These are phyloP conservation scores for Suillus cothurnatus DNA, from an alignment of 768 basidiomycete species.

Conservation along the genomic window DNA sequence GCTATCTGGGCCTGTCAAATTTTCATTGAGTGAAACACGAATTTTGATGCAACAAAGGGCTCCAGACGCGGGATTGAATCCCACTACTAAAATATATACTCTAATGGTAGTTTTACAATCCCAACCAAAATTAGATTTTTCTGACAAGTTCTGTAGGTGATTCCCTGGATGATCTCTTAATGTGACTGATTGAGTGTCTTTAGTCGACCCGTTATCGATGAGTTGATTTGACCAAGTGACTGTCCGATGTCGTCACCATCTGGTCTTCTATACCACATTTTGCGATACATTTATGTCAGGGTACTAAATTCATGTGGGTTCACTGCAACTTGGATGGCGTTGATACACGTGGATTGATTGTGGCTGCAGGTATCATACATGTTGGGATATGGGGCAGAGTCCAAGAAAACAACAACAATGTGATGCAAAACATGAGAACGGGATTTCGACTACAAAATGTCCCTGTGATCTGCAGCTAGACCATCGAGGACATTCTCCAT, in stretches of 20 bases:
- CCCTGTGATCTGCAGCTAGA: conserved; percentile 54
- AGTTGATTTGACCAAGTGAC: neutral
- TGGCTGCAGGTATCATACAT: conserved; percentile 6
- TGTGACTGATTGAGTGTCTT: neutral
- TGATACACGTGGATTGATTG: conserved; percentile 1
- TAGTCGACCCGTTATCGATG: conserved; percentile 7
- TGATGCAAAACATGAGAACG: conserved; percentile 7
- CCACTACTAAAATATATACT: too few species aligned
- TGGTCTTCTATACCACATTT: neutral
- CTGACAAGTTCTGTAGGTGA: conserved; percentile 4
- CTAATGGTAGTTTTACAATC: too few species aligned
- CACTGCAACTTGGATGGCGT: neutral
- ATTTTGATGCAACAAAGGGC: neutral
- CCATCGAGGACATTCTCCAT: conserved; percentile 77
- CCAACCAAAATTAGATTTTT: too few species aligned
- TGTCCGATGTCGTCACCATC: too few species aligned
- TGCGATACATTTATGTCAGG: neutral
- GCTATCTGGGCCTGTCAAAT: neutral
- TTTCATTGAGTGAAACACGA: neutral
- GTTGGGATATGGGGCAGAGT: conserved; percentile 2
- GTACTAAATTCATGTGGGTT: neutral
- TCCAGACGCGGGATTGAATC: neutral
- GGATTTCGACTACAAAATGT: conserved; percentile 34
- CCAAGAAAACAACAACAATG: conserved; percentile 18
- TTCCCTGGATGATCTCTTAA: neutral